These are phyloP conservation scores for Coniferiporia weirii DNA, from an alignment of 1,284 basidiomycete genomes.

Conservation along the genomic window DNA sequence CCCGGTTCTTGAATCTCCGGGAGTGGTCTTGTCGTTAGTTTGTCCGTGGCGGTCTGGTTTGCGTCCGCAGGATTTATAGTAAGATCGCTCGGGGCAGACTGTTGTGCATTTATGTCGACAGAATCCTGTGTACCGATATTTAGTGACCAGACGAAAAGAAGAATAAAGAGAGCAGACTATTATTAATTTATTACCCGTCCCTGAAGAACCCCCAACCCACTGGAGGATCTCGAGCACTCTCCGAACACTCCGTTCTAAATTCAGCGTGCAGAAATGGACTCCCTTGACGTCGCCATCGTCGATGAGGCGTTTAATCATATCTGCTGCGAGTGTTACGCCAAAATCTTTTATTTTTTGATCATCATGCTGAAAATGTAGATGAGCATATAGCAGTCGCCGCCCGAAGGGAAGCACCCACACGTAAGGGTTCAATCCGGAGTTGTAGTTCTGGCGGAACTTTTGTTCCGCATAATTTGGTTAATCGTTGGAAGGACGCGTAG, in stretches of 20 bases:
- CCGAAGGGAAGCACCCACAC: constrained; percentile 45
- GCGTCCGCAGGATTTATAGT: constrained; percentile 60
- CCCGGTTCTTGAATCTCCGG: constrained; percentile 49
- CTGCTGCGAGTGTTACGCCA: constrained; percentile 73
- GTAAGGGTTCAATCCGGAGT: constrained; percentile 71
- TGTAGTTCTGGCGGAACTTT: constrained; percentile 71
- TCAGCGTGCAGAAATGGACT: constrained; percentile 95
- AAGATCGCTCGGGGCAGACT: constrained; percentile 31
- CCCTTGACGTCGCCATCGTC: constrained; percentile 64
- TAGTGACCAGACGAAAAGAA: constrained; percentile 8
- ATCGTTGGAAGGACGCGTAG: constrained; percentile 86
- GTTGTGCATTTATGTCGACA: constrained; percentile 23
- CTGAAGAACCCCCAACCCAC: constrained; percentile 50
- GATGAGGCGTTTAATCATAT: constrained; percentile 63
- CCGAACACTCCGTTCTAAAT: constrained; percentile 93
- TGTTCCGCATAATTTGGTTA: constrained; percentile 86
- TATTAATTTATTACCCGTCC: constrained; percentile 63
- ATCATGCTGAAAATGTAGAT: constrained; percentile 56
- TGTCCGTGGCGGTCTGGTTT: constrained; percentile 48
- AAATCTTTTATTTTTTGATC: constrained; percentile 90
- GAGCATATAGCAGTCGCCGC: constrained; percentile 20
- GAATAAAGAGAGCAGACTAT: constrained; percentile 40
- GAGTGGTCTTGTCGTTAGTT: constrained; percentile 35
- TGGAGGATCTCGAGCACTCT: constrained; percentile 78
- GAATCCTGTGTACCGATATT: constrained; percentile 9